Conservation (phyloP, 2,329 filamentous ascomycete genomes). For the Colletotrichum somersetense region DNA sequence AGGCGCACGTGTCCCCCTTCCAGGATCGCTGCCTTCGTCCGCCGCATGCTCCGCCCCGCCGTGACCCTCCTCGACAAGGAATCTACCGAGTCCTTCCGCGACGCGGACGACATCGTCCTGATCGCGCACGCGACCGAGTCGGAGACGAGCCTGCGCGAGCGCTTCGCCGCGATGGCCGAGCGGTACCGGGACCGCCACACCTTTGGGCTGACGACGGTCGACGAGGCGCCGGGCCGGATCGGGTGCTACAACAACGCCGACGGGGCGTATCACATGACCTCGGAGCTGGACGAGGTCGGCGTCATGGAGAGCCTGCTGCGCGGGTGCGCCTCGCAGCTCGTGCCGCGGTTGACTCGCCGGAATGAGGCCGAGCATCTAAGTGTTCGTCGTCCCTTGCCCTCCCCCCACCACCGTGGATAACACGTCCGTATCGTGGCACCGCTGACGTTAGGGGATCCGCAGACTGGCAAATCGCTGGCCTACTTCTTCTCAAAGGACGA, state of each 20-base stretch:
- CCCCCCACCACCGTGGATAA: not conserved
- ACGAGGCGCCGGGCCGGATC: slow-evolving; percentile 44
- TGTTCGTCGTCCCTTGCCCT: not conserved
- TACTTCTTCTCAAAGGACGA: slow-evolving; percentile 49
- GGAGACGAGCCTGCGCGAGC: slow-evolving; percentile 48
- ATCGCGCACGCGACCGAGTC: slow-evolving; percentile 52
- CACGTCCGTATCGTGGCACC: not conserved
- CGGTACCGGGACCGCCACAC: slow-evolving; percentile 56
- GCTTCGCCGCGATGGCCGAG: slow-evolving; percentile 52
- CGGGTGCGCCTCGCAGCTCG: slow-evolving; percentile 54
- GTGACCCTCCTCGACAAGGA: slow-evolving; percentile 47
- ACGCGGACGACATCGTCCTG: slow-evolving; percentile 57
- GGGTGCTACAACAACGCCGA: slow-evolving; percentile 59
- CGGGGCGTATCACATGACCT: slow-evolving; percentile 49
- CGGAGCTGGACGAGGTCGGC: slow-evolving; percentile 49
- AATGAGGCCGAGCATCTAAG: slow-evolving; percentile 55
- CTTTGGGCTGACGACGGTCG: slow-evolving; percentile 51
- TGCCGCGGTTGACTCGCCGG: slow-evolving; percentile 59
- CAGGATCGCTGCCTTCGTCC: slow-evolving; percentile 49
- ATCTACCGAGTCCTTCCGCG: slow-evolving; percentile 51
- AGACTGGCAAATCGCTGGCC: slow-evolving; percentile 56
- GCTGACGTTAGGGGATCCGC: not conserved
- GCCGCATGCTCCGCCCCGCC: slow-evolving; percentile 47
- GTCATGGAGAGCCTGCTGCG: slow-evolving; percentile 55
- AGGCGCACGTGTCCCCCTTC: not conserved